Evolutionary conservation across 2,329 filamentous ascomycete species (phyloP).

Genomic region (Coniosporium tulheliwenetii): DNA sequence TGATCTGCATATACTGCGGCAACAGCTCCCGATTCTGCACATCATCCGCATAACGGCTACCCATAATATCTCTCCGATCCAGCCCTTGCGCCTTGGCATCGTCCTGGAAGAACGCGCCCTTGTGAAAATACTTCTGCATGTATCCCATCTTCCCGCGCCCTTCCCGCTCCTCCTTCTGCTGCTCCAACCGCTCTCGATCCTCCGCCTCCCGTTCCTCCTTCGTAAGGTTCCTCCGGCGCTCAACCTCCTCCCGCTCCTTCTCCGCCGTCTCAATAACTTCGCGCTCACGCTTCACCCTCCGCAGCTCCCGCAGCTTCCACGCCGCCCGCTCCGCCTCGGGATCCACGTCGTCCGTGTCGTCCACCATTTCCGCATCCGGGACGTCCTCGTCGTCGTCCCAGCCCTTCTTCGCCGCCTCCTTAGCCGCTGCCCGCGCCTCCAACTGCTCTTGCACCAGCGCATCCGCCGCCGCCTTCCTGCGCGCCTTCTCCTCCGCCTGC

Average conservation of each 20-base stretch:
- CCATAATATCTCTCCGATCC: constrained; percentile 72
- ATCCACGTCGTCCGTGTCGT: constrained; percentile 78
- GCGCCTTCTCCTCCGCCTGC: constrained; percentile 34
- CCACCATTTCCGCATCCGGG: constrained; percentile 50
- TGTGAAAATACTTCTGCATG: constrained; percentile 95
- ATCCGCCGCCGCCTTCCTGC: constrained; percentile 57
- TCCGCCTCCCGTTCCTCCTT: constrained; percentile 75
- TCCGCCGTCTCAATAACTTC: constrained; percentile 73
- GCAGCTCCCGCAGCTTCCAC: constrained; percentile 86
- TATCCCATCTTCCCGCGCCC: constrained; percentile 66
- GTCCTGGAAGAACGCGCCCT: constrained; percentile 87
- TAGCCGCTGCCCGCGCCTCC: constrained; percentile 55
- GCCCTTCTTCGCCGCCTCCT: constrained; percentile 59
- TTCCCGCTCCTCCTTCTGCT: constrained; percentile 64
- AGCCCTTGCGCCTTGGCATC: constrained; percentile 62
- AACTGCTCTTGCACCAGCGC: constrained; percentile 79
- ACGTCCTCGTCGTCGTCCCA: constrained; percentile 65
- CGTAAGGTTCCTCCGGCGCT: constrained; percentile 73
- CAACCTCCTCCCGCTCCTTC: constrained; percentile 73
- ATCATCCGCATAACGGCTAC: constrained; percentile 67
- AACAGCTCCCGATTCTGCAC: constrained; percentile 66
- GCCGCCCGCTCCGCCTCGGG: constrained; percentile 78
- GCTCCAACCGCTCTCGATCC: constrained; percentile 61
- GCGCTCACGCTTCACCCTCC: constrained; percentile 73
- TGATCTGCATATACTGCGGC: constrained; percentile 80